These are phyloP conservation scores for Rhodotorula sp. DNA, from an alignment of 1,284 basidiomycete genomes.

Conservation along the genomic window DNA sequence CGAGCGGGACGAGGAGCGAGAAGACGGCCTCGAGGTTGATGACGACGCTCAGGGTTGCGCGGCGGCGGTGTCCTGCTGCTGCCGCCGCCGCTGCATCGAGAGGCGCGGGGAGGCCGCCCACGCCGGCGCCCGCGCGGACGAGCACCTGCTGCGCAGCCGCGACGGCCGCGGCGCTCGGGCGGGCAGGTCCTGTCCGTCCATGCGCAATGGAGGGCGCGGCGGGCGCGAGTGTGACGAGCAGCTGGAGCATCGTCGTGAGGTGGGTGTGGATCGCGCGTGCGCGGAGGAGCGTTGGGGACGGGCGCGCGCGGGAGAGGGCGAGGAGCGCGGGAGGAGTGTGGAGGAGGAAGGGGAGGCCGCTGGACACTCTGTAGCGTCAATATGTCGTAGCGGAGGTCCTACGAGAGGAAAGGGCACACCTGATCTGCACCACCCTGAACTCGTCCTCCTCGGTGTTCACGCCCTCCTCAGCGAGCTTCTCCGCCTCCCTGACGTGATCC, in stretches of 20 bases:
- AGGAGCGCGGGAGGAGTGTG: conserved; percentile 7
- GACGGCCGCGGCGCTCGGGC: neutral
- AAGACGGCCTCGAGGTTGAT: conserved; percentile 48
- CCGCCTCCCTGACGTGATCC: neutral
- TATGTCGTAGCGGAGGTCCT: too few species aligned
- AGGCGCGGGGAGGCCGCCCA: neutral
- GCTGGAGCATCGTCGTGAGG: conserved; percentile 36
- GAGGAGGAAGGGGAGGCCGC: conserved; percentile 37
- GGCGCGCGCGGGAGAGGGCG: neutral
- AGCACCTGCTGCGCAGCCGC: neutral
- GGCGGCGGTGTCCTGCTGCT: conserved; percentile 8
- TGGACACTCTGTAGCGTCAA: too few species aligned
- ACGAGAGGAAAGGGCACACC: conserved; percentile 12
- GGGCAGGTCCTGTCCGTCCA: conserved; percentile 4
- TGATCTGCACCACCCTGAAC: conserved; percentile 31
- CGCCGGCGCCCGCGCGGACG: neutral
- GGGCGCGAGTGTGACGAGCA: conserved; percentile 37
- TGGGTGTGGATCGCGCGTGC: conserved; percentile 16
- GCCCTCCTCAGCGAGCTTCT: conserved; percentile 2
- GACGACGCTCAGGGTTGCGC: conserved; percentile 38
- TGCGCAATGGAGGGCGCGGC: conserved; percentile 22
- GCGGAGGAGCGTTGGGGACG: conserved; percentile 16
- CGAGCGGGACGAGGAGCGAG: conserved; percentile 44
- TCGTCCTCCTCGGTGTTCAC: neutral
- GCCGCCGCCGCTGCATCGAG: too few species aligned